Base-by-base conservation (phyloP, 345 rosid species). In the Zanthoxylum bungeanum region DNA sequence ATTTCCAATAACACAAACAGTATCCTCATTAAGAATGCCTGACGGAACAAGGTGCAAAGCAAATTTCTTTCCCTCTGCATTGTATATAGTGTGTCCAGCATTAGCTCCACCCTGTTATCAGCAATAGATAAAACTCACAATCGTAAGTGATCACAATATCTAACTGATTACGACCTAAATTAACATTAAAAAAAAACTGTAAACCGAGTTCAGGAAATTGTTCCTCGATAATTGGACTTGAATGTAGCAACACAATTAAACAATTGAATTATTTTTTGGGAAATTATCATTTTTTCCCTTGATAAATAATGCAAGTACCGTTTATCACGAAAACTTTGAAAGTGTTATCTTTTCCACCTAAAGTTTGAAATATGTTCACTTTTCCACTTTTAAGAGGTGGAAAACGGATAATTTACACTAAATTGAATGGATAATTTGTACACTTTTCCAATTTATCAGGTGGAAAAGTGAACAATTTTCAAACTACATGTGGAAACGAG, bases 1-100 rank as follows among this genome's bases (percentile, higher is more conserved):
- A 57, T 92, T 95, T 19, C 99, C 99, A 50, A 95, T 92, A 28
- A 92, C 89, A 71, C 99, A 95, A 11, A 89, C 80, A 4, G 99
- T 91, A 28, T 84, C 97, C 80, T 92, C 91, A 44, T 92, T 92
- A 59, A 95, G 82, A 39, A 95, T 92, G 24, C 98, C 99, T 0
- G 99, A 95, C 21, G 99, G 98, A 68, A 95, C 98, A 78, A 95
- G 92, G 76, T 92, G 99, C 75, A 95, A 90, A 0, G 97, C 97
- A 75, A 95, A 95, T 74, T 92, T 92, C 86, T 89, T 92, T 16
- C 98, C 99, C 68, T 91, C 96, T 4, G 97, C 47, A 72, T 90
- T 95, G 56, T 95, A 92, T 66, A 95, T 92, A 27, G 99, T 95
- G 72, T 95, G 99, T 12, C 99, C 99, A 42, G 99, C 99, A 76